Evolutionary conservation across 2,329 filamentous ascomycete genomes (phyloP), one percentile per base, ranked within the genome.

Genomic region (Aspergillus ibericus): DNA sequence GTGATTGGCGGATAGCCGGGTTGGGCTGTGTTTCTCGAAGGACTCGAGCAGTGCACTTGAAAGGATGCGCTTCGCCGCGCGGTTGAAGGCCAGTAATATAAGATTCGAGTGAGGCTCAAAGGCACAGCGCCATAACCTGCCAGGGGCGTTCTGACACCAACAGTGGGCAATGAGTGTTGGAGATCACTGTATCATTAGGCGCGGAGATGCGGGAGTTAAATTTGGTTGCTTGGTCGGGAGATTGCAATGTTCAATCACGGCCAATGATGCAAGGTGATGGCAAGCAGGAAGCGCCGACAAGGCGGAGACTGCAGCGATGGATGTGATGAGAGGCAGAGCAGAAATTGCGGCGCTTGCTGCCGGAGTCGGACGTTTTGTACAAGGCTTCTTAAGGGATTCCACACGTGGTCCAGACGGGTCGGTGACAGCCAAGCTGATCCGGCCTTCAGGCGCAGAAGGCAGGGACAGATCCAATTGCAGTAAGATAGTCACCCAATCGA

Each of bases 171-270:
- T 50, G 50, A 29, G 42, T 42, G 57, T 53, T 63, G 58, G 55
- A 46, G 38, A 60, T 61, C 55, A 59, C 49, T 48, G 66, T 60
- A 60, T 63, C 61, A 67, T 59, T 64, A 67, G 63, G 52, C 66
- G 66, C 67, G 59, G 53, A 16, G 63, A 34, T 42, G 56, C 52
- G 57, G 52, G 40, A 48, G 53, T 58, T 63, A 55, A 62, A 62
- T 65, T 63, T 66, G 44, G 54, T 63, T 58, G 48, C 55, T 58
- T 62, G 58, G 46, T 55, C 48, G 40, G 29, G 20, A 20, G 27
- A 36, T 35, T 40, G 16, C 18, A 35, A 42, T 42, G 42, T 27
- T 27, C 20, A 40, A 38, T 18, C 38, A 59, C 56, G 55, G 54
- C 67, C 67, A 68, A 69, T 67, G 53, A 47, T 36, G 48, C 46